Base-by-base conservation (phyloP, 495 filamentous ascomycete genomes). In the Sordaria brevicollis region DNA sequence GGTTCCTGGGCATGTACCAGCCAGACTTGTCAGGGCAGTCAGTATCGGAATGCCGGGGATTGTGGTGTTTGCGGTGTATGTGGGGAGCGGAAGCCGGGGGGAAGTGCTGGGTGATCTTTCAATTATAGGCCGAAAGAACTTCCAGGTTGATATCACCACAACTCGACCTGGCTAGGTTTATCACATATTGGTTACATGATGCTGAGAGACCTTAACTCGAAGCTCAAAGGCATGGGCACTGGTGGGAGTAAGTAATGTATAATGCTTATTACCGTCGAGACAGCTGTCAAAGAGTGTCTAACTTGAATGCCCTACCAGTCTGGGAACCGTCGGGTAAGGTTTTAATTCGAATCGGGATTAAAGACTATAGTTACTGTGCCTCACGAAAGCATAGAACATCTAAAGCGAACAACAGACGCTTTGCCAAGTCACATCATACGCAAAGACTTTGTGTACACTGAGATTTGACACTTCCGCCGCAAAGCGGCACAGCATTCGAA, bases 51-150 rank as follows among this genome's bases (percentile, higher is more conserved):
- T 73, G 82, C 89, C 3, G 84, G 82, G 2, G 90, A 92, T 75
- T 86, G 81, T 35, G 89, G 86, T 17, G 73, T 87, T 8, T 93
- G 91, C 74, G 90, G 89, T 21, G 78, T 90, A 31, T 93, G 91
- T 74, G 88, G 89, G 17, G 77, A 76, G 37, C 80, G 81, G 66
- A 82, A 65, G 72, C 49, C 11, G 31, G 25, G 25, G 33, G 49
- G 25, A 62, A 31, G 39, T 43, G n/a, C 7, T 17, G 49, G 49
- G 11, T 62, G 25, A n/a, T n/a, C n/a, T n/a, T n/a, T n/a, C n/a
- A n/a, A n/a, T n/a, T n/a, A n/a, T n/a, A n/a, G n/a, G n/a, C n/a
- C n/a, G n/a, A n/a, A n/a, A n/a, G n/a, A n/a, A n/a, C n/a, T 17
- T 1, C 13, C 2, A 35, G 17, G 67, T 65, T 13, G 39, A 29